Evolutionary conservation across 2,329 filamentous ascomycete genomes (phyloP).

Genomic region (Lachnellula suecica): DNA sequence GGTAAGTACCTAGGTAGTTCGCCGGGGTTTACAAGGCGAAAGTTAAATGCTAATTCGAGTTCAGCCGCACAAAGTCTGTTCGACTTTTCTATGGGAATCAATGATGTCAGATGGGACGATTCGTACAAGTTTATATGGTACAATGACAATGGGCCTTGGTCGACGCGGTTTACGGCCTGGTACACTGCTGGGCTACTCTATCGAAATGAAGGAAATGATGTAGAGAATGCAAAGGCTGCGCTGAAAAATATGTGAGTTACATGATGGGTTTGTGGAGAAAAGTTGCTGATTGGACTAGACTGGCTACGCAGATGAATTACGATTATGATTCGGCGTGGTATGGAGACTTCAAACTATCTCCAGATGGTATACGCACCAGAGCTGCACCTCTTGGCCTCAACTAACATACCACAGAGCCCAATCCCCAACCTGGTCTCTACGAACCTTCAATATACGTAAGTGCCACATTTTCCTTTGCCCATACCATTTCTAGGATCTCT

Average conservation of each 20-base stretch:
- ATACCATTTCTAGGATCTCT: not conserved
- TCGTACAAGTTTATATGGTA: slow-evolving; percentile 44
- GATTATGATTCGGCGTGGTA: slow-evolving; percentile 42
- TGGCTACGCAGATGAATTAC: slow-evolving; percentile 36
- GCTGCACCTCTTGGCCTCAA: not conserved
- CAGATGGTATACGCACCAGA: slow-evolving; percentile 28
- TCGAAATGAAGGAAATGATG: slow-evolving; percentile 49
- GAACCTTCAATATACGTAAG: slow-evolving; percentile 37
- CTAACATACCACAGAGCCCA: slow-evolving; percentile 28
- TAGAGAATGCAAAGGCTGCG: slow-evolving; percentile 50
- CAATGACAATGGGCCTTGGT: slow-evolving; percentile 42
- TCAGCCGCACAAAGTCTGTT: slow-evolving; percentile 38
- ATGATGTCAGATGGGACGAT: slow-evolving; percentile 40
- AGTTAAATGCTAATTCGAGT: not conserved
- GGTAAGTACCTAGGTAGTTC: no score
- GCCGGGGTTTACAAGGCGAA: not conserved
- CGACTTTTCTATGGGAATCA: slow-evolving; percentile 40
- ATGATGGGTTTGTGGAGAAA: slow-evolving; percentile 36
- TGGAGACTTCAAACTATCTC: slow-evolving; percentile 40
- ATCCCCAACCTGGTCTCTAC: slow-evolving; percentile 35
- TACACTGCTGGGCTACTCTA: slow-evolving; percentile 57
- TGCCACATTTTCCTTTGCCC: slow-evolving; percentile 5
- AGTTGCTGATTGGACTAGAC: slow-evolving; percentile 47
- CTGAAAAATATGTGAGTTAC: slow-evolving; percentile 48
- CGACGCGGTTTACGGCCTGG: slow-evolving; percentile 50